These are phyloP conservation scores for Penicillium fimorum DNA, from an alignment of 495 filamentous ascomycete genomes.

Conservation along the genomic window DNA sequence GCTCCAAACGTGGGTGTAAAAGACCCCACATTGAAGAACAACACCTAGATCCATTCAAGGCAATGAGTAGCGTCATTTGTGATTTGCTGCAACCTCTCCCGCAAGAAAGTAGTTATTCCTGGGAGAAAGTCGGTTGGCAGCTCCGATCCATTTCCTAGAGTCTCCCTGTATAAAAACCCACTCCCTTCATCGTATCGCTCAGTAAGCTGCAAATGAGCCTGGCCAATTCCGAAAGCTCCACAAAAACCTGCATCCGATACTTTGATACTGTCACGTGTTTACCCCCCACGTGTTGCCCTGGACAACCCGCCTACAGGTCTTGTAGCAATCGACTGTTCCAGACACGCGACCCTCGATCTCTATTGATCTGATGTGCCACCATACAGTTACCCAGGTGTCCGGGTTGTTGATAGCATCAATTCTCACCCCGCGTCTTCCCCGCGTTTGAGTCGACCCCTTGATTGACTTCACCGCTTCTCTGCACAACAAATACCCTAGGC, in stretches of 20 bases:
- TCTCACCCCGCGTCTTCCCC: slow-evolving; percentile 2
- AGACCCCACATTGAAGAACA: not conserved
- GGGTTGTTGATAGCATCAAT: not conserved
- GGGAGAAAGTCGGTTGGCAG: not conserved
- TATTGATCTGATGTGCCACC: not conserved
- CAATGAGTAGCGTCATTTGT: not conserved
- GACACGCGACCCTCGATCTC: not conserved
- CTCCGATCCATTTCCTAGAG: not conserved
- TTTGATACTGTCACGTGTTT: not conserved
- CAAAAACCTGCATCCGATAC: no score
- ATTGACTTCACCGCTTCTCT: slow-evolving; percentile 12
- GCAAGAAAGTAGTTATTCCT: not conserved
- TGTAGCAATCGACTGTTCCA: not conserved
- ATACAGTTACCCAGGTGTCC: not conserved
- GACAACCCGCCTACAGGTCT: slow-evolving; percentile 24
- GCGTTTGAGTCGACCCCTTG: slow-evolving; percentile 8
- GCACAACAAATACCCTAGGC: slow-evolving; percentile 8
- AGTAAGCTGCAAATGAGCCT: no score
- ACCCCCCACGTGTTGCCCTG: slow-evolving; percentile 18
- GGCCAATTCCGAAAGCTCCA: no score
- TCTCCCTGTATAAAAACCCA: no score
- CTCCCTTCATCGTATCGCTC: no score
- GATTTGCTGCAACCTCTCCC: not conserved
- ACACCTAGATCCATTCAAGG: not conserved
- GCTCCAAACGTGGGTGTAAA: not conserved